These are phyloP conservation scores for Letharia lupina DNA, from an alignment of 495 filamentous ascomycete species.

Conservation along the genomic window DNA sequence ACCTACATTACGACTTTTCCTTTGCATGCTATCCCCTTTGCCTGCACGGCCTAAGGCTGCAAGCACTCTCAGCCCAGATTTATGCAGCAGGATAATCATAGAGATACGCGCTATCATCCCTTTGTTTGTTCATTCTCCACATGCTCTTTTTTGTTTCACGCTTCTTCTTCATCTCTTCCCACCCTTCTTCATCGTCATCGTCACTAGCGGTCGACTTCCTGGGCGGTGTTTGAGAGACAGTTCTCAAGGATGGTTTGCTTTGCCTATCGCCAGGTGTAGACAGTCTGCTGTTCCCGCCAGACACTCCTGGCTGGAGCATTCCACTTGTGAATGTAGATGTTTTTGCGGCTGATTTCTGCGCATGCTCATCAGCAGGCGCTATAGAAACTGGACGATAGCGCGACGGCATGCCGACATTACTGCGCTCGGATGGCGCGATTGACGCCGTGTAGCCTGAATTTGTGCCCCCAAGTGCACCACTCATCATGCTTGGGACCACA, in stretches of 20 bases:
- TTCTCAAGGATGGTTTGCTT: slow-evolving; percentile 24
- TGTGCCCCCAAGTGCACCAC: slow-evolving; percentile 27
- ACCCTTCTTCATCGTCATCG: slow-evolving; percentile 76
- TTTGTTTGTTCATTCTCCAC: slow-evolving; percentile 61
- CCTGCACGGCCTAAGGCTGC: background rate
- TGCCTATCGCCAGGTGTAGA: slow-evolving; percentile 18
- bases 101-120: slow-evolving; percentile 10
- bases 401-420: slow-evolving; percentile 79
- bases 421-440: slow-evolving; percentile 90
- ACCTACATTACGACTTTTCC: background rate
- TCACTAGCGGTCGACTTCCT: slow-evolving; percentile 38
- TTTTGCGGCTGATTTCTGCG: slow-evolving; percentile 27
- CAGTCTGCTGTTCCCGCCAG: slow-evolving; percentile 18
- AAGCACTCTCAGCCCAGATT: background rate
- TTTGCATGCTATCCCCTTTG: slow-evolving; percentile 3
- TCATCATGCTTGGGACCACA: slow-evolving; percentile 30
- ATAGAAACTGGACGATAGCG: slow-evolving; percentile 87
- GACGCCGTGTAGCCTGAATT: slow-evolving; percentile 53
- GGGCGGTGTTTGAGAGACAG: slow-evolving; percentile 28
- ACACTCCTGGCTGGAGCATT: slow-evolving; percentile 32
- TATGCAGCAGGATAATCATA: slow-evolving; percentile 19
- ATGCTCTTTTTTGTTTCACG: slow-evolving; percentile 67
- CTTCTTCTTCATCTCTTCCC: slow-evolving; percentile 81
- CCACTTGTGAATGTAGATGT: slow-evolving; percentile 33
- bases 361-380: slow-evolving; percentile 31